A percentile compares a stretch with the other conserved stretches of the same genome.
Evolutionary conservation across 2,329 filamentous ascomycete genomes (phyloP).

Genomic region (Ophiostoma sp.): DNA sequence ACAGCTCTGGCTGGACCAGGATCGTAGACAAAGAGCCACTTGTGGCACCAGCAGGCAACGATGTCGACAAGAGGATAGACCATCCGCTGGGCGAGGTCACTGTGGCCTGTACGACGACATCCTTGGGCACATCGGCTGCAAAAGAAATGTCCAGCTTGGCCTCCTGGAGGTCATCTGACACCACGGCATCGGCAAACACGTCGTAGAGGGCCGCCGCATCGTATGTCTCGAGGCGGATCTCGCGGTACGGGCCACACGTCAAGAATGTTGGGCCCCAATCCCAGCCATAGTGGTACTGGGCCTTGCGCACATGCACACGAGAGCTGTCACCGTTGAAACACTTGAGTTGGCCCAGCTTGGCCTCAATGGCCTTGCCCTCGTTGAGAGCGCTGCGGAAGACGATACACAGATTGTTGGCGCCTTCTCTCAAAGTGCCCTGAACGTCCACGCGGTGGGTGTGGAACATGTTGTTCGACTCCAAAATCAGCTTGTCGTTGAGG

Average conservation of each 20-base stretch:
- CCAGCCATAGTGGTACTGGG: constrained; percentile 76
- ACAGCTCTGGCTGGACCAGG: constrained; percentile 61
- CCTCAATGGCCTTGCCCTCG: constrained; percentile 60
- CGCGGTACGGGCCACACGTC: constrained; percentile 71
- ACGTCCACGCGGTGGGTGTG: constrained; percentile 69
- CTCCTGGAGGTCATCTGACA: constrained; percentile 77
- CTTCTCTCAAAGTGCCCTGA: constrained; percentile 47
- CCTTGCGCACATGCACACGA: constrained; percentile 59
- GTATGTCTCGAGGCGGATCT: constrained; percentile 72
- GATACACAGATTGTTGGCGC: constrained; percentile 61
- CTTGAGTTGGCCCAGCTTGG: constrained; percentile 61
- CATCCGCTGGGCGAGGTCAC: not conserved
- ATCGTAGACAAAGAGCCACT: constrained; percentile 59
- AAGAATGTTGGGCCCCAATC: constrained; percentile 70
- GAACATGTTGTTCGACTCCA: constrained; percentile 80
- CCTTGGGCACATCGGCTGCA: constrained; percentile 42
- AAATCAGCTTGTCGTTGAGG: constrained; percentile 67
- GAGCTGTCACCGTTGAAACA: constrained; percentile 68
- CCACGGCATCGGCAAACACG: constrained; percentile 81
- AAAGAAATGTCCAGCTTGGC: constrained; percentile 65
- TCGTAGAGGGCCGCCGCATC: constrained; percentile 53
- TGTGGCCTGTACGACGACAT: not conserved
- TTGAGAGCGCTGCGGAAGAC: constrained; percentile 66
- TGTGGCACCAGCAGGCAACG: not conserved
- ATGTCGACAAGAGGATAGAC: not conserved